A percentile compares a stretch with the other conserved stretches of the same genome.
Evolutionary conservation across 2,329 filamentous ascomycete species (phyloP).

Genomic region (Talaromyces atroroseus): DNA sequence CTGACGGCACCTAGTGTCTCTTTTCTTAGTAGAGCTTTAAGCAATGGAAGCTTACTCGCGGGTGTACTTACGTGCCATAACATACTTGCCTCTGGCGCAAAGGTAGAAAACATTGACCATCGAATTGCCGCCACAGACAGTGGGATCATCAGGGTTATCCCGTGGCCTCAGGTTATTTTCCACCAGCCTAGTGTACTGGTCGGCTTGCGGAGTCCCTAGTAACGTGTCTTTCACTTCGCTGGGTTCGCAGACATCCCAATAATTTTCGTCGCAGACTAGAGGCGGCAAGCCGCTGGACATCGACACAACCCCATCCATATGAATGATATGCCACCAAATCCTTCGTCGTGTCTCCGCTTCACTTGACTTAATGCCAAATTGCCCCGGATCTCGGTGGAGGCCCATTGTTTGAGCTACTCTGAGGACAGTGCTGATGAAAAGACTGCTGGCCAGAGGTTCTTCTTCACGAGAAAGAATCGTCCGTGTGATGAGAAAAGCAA

Average conservation of each 20-base stretch:
- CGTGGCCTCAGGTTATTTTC: slow-evolving; percentile 26
- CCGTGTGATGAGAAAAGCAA: slow-evolving; percentile 44
- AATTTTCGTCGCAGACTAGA: slow-evolving; percentile 43
- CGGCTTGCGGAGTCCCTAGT: slow-evolving; percentile 33
- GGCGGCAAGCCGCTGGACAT: slow-evolving; percentile 46
- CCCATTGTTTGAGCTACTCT: slow-evolving; percentile 46
- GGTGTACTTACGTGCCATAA: slow-evolving; percentile 37
- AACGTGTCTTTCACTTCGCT: slow-evolving; percentile 45
- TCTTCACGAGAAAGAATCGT: slow-evolving; percentile 45
- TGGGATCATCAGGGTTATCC: slow-evolving; percentile 39
- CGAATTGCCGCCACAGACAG: slow-evolving; percentile 35
- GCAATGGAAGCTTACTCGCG: background rate
- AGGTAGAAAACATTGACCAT: slow-evolving; percentile 42
- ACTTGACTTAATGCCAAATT: slow-evolving; percentile 41
- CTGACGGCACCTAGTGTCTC: slow-evolving; percentile 35
- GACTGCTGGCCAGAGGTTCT: slow-evolving; percentile 44
- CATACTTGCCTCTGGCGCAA: slow-evolving; percentile 40
- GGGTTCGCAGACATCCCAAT: slow-evolving; percentile 44
- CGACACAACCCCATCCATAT: slow-evolving; percentile 46
- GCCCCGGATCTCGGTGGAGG: slow-evolving; percentile 44
- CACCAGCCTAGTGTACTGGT: slow-evolving; percentile 33
- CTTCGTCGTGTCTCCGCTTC: slow-evolving; percentile 43
- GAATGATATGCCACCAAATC: slow-evolving; percentile 47
- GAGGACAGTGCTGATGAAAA: slow-evolving; percentile 44
- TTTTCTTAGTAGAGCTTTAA: slow-evolving; percentile 4